Conservation (phyloP, 2,329 filamentous ascomycete species). For the Nemania sp. region DNA sequence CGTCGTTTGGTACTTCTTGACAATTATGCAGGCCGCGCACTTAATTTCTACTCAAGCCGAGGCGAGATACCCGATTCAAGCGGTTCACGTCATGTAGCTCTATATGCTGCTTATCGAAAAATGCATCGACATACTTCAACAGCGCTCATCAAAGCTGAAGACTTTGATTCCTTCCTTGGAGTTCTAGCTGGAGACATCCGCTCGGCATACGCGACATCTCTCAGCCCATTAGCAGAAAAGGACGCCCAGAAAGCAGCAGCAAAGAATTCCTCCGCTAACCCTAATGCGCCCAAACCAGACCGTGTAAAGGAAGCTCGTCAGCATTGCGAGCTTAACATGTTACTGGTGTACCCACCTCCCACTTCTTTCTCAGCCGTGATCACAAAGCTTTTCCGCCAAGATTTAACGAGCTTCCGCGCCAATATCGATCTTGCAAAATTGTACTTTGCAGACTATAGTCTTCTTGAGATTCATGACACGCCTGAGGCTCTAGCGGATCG, state of each 20-base stretch:
- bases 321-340: slow-evolving; percentile 55
- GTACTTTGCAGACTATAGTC: slow-evolving; percentile 72
- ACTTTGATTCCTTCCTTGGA: slow-evolving; percentile 65
- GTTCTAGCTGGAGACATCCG: slow-evolving; percentile 53
- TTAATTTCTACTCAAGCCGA: slow-evolving; percentile 53
- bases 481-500: slow-evolving; percentile 49
- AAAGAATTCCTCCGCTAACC: slow-evolving; percentile 48
- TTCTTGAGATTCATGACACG: slow-evolving; percentile 68
- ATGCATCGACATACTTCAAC: slow-evolving; percentile 56
- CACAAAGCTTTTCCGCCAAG: slow-evolving; percentile 64
- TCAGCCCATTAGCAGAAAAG: slow-evolving; percentile 48
- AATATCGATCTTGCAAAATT: slow-evolving; percentile 68
- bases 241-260: slow-evolving; percentile 51
- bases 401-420: slow-evolving; percentile 60
- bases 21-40: slow-evolving; percentile 50
- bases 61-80: slow-evolving; percentile 48
- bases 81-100: slow-evolving; percentile 51
- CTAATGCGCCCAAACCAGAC: slow-evolving; percentile 42
- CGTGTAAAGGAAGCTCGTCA: slow-evolving; percentile 45
- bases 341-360: slow-evolving; percentile 53
- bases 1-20: slow-evolving; percentile 65
- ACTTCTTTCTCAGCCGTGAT: slow-evolving; percentile 58
- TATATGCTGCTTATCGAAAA: slow-evolving; percentile 60
- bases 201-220: slow-evolving; percentile 52
- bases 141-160: slow-evolving; percentile 59